These are phyloP conservation scores for Alternaria incomplexa DNA, from an alignment of 2,329 filamentous ascomycete genomes.

Conservation along the genomic window DNA sequence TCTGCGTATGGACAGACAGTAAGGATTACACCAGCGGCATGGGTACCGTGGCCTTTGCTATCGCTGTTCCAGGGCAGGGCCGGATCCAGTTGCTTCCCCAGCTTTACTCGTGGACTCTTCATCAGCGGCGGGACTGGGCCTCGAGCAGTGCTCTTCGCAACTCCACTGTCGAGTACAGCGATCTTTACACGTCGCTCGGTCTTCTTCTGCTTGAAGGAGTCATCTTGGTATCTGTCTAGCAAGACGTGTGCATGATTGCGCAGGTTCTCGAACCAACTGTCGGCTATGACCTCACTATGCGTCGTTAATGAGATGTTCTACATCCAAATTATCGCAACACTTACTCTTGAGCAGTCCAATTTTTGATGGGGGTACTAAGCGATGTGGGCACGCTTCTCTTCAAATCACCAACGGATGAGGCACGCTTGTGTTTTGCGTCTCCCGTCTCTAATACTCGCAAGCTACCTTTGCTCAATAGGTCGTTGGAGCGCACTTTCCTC, in stretches of 20 bases:
- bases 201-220: not conserved
- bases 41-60: constrained; percentile 17
- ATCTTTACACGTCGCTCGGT: not conserved
- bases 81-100: not conserved
- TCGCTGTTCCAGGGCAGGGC: not conserved
- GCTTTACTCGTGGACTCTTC: not conserved
- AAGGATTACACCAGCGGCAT: constrained; percentile 12
- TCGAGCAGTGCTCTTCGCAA: not conserved
- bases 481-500: not conserved
- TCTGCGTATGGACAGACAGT: constrained; percentile 17
- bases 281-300: not conserved
- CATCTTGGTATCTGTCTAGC: not conserved
- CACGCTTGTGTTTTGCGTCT: not conserved
- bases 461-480: not conserved
- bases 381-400: too few relatives aligned
- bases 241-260: not conserved
- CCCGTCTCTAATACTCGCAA: not conserved
- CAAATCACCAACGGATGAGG: too few relatives aligned
- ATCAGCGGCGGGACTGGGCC: not conserved
- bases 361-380: too few relatives aligned
- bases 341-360: too few relatives aligned
- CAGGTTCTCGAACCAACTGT: not conserved
- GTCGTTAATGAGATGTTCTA: not conserved
- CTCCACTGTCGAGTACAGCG: not conserved
- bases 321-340: too few relatives aligned